phyloP scores from a whole-genome alignment of 2,329 filamentous ascomycete species.

The Alternaria gansuensis region DNA sequence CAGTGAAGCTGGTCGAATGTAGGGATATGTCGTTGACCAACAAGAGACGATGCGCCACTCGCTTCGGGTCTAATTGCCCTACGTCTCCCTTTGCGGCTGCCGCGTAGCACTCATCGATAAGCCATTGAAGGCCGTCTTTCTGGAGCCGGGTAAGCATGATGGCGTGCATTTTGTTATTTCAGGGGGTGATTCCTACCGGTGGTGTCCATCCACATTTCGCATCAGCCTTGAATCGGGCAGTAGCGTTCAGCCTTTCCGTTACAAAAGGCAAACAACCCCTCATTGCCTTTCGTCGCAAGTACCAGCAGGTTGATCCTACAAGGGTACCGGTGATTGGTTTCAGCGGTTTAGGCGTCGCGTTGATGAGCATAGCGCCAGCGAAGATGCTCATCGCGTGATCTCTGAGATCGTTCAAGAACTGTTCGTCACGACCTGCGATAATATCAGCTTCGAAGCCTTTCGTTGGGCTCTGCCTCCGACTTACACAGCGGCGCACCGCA shows the following conservation, averaged over 20 bases:
- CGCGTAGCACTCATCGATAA: slow-evolving; percentile 26
- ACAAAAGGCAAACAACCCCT: slow-evolving; percentile 27
- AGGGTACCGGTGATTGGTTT: slow-evolving; percentile 24
- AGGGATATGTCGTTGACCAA: slow-evolving; percentile 29
- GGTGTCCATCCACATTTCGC: slow-evolving; percentile 24
- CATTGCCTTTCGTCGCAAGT: slow-evolving; percentile 20
- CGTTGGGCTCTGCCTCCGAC: background rate
- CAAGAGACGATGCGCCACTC: slow-evolving; percentile 27
- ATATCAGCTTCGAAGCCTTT: background rate
- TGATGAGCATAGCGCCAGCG: slow-evolving; percentile 27
- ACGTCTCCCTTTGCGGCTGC: slow-evolving; percentile 21
- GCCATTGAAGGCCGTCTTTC: slow-evolving; percentile 31
- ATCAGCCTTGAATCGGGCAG: slow-evolving; percentile 23
- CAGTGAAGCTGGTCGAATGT: slow-evolving; percentile 26
- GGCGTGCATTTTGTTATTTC: background rate
- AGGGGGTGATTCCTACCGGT: slow-evolving; percentile 13
- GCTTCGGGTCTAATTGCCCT: slow-evolving; percentile 24
- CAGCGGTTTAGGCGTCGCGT: slow-evolving; percentile 23
- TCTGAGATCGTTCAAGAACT: slow-evolving; percentile 22
- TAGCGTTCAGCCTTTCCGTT: slow-evolving; percentile 26
- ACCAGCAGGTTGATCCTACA: slow-evolving; percentile 23
- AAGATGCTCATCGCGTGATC: slow-evolving; percentile 29
- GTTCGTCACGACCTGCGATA: slow-evolving; percentile 22
- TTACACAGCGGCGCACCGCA: slow-evolving; percentile 29
- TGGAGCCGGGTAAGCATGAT: slow-evolving; percentile 10